A percentile compares a stretch with the other conserved stretches of the same genome.
These are phyloP conservation scores for Phytopythium litorale DNA, from an alignment of 352 stramenopile species.

Conservation along the genomic window DNA sequence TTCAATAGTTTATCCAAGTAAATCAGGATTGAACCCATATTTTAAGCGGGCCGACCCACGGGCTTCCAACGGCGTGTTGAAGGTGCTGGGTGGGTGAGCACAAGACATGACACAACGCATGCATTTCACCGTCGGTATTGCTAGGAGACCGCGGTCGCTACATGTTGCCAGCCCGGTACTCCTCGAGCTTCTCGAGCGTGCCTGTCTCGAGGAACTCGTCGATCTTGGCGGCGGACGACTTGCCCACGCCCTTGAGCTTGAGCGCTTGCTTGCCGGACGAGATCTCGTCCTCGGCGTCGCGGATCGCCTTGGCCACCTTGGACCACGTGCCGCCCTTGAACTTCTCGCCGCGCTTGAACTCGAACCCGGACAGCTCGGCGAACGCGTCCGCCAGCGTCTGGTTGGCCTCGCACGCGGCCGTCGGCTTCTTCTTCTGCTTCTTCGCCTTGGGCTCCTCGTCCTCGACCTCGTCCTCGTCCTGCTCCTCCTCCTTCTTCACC, in stretches of 20 bases:
- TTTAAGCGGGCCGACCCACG: neutral
- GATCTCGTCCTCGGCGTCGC: slow-evolving; percentile 60
- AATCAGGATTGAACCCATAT: neutral
- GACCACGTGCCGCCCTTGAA: slow-evolving; percentile 88
- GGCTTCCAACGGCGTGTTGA: neutral
- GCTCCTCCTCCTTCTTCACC: slow-evolving; percentile 17
- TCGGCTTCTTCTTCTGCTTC: slow-evolving; percentile 41
- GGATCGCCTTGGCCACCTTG: slow-evolving; percentile 84
- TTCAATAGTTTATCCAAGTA: neutral
- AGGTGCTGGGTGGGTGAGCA: neutral
- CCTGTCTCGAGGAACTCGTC: slow-evolving; percentile 85
- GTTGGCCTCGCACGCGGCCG: slow-evolving; percentile 58
- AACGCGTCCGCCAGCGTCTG: slow-evolving; percentile 73
- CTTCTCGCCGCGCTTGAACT: slow-evolving; percentile 85
- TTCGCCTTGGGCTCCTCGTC: slow-evolving; percentile 48
- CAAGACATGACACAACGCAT: neutral
- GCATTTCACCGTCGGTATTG: neutral
- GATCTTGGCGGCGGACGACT: slow-evolving; percentile 75
- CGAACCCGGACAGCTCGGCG: slow-evolving; percentile 76
- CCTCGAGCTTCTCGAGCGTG: slow-evolving; percentile 73
- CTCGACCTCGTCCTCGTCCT: slow-evolving; percentile 39
- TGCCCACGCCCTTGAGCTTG: slow-evolving; percentile 85
- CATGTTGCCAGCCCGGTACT: slow-evolving; percentile 84
- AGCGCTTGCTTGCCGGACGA: slow-evolving; percentile 68
- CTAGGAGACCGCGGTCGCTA: slow-evolving; percentile 13